Percentiles rank a stretch among this genome's conserved stretches.
phyloP scores from a whole-genome alignment of 495 filamentous ascomycete genomes.

The Pyrenula aspistea region DNA sequence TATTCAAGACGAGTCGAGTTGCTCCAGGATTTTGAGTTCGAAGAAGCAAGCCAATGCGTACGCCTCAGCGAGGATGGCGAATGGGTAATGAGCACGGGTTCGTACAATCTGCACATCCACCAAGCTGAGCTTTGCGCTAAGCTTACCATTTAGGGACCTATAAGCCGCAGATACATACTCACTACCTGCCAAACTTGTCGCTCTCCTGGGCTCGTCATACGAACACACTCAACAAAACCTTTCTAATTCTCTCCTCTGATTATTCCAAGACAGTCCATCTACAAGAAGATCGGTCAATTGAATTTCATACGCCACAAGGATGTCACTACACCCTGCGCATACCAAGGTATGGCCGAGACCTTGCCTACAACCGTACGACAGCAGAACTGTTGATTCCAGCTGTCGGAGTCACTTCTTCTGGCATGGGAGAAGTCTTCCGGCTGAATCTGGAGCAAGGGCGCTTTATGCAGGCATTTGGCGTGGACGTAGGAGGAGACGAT shows the following conservation, averaged over 20 bases:
- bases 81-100: constrained; percentile 96
- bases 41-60: constrained; percentile 91
- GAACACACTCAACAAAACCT: constrained; percentile 84
- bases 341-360: constrained; percentile 83
- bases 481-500: constrained; percentile 81
- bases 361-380: constrained; percentile 72
- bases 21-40: constrained; percentile 96
- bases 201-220: constrained; percentile 91
- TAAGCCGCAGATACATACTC: constrained; percentile 94
- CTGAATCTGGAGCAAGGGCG: constrained; percentile 83
- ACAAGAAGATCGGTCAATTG: constrained; percentile 79
- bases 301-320: constrained; percentile 87
- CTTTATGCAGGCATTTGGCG: constrained; percentile 69
- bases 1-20: constrained; percentile 90
- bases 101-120: constrained; percentile 9
- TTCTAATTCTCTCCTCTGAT: constrained; percentile 81
- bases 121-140: not conserved
- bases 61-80: constrained; percentile 90
- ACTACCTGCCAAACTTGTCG: constrained; percentile 85
- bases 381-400: constrained; percentile 81
- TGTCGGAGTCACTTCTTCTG: constrained; percentile 75
- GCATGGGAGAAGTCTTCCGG: constrained; percentile 81
- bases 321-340: constrained; percentile 79
- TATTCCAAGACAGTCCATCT: constrained; percentile 93
- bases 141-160: constrained; percentile 47